Evolutionary conservation across 306 rosid species (phyloP).

Genomic region (Arachis stenosperma): DNA sequence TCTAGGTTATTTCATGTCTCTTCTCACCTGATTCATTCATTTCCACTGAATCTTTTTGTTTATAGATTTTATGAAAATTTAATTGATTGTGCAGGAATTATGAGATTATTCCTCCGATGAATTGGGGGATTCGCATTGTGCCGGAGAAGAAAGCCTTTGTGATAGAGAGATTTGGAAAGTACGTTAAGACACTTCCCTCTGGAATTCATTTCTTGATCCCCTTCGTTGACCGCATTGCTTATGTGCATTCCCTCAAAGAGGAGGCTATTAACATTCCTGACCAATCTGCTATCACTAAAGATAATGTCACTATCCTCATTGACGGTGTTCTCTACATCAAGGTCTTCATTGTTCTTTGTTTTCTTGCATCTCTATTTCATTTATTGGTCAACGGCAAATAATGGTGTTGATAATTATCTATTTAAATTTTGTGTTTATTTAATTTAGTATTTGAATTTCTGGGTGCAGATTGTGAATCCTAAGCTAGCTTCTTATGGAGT

Average conservation of each 20-base stretch:
- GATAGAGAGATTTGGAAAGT: slow-evolving; percentile 89
- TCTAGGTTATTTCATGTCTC: slow-evolving; percentile 49
- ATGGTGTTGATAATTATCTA: neutral
- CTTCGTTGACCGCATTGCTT: slow-evolving; percentile 80
- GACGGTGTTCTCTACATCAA: slow-evolving; percentile 95
- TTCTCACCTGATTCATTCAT: neutral
- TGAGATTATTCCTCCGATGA: slow-evolving; percentile 81
- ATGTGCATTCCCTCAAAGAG: slow-evolving; percentile 90
- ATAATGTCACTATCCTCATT: slow-evolving; percentile 81
- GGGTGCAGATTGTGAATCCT: slow-evolving; percentile 87
- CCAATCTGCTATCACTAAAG: slow-evolving; percentile 90
- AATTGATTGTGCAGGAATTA: slow-evolving; percentile 42
- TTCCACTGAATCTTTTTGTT: neutral
- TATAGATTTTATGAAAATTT: neutral
- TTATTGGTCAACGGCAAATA: neutral
- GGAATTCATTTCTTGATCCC: slow-evolving; percentile 94
- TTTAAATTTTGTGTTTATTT: neutral
- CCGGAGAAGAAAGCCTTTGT: slow-evolving; percentile 94
- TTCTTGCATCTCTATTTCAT: neutral
- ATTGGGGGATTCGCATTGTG: slow-evolving; percentile 96
- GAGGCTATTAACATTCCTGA: slow-evolving; percentile 85
- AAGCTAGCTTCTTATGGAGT: slow-evolving; percentile 90
- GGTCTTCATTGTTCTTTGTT: slow-evolving; percentile 44
- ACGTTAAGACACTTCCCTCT: slow-evolving; percentile 80
- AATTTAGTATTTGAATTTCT: neutral